Percentiles rank a stretch among this genome's conserved stretches.
Evolutionary conservation across 208 protist species (phyloP).

Genomic region (Leishmania mexicana): DNA sequence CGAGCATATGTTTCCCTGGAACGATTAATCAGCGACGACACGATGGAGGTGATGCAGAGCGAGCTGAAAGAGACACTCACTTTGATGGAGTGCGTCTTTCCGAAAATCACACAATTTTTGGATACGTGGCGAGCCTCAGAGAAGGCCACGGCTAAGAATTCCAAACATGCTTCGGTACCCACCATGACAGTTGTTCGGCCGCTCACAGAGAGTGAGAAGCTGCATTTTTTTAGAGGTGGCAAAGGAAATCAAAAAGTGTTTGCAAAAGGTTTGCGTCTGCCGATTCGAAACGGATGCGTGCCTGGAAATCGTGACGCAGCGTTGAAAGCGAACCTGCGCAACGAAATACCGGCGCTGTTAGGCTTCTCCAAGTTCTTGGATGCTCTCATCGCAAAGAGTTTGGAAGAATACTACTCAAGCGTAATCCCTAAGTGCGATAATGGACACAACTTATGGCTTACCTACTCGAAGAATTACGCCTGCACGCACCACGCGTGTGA

Average conservation of each 20-base stretch:
- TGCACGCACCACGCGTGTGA: slow-evolving; percentile 63
- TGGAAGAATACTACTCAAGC: slow-evolving; percentile 54
- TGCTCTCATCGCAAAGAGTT: slow-evolving; percentile 34
- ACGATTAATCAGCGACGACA: neutral
- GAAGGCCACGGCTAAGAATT: neutral
- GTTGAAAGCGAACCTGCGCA: slow-evolving; percentile 35
- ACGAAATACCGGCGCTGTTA: slow-evolving; percentile 75
- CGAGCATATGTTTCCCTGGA: slow-evolving; percentile 34
- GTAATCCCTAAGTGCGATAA: slow-evolving; percentile 70
- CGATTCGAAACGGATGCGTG: slow-evolving; percentile 43
- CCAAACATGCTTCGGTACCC: neutral
- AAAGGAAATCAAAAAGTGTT: slow-evolving; percentile 9
- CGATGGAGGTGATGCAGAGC: slow-evolving; percentile 5
- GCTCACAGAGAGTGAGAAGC: slow-evolving; percentile 35
- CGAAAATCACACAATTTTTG: slow-evolving; percentile 14
- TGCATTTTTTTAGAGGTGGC: slow-evolving; percentile 47
- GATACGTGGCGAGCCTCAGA: slow-evolving; percentile 32
- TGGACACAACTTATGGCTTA: slow-evolving; percentile 70
- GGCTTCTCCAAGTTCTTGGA: slow-evolving; percentile 54
- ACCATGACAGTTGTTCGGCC: neutral
- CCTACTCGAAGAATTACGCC: slow-evolving; percentile 47
- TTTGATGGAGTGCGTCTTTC: slow-evolving; percentile 37
- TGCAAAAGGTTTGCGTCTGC: slow-evolving; percentile 31
- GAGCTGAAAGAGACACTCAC: slow-evolving; percentile 27
- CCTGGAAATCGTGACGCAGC: slow-evolving; percentile 33